phyloP scores from a whole-genome alignment of 345 rosid genomes.

The Populus tremula region DNA sequence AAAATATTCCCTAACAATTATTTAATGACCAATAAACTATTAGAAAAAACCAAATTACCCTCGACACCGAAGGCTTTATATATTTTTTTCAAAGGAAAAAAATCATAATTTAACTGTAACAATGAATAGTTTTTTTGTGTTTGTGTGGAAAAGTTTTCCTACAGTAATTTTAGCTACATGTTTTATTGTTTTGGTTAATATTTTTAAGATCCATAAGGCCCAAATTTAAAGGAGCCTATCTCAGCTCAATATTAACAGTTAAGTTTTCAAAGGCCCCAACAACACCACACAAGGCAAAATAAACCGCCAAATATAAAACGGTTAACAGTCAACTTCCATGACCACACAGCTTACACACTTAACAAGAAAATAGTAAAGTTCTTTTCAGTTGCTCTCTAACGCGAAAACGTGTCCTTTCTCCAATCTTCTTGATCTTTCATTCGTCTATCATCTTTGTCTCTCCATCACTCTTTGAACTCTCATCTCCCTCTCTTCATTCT shows the following conservation, averaged over 20 bases:
- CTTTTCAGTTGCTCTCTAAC: slow-evolving; percentile 8
- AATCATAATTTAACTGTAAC: too few relatives aligned
- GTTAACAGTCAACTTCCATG: background rate
- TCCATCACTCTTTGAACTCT: background rate
- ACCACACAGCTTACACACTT: background rate
- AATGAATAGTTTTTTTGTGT: too few relatives aligned
- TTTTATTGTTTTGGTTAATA: too few relatives aligned
- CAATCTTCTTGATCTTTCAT: background rate
- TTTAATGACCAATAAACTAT: too few relatives aligned
- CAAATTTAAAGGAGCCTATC: background rate
- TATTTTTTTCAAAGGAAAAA: too few relatives aligned
- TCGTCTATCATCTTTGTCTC: slow-evolving; percentile 36
- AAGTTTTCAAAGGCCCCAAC: background rate
- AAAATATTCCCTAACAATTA: fast-evolving
- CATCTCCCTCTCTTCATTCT: background rate
- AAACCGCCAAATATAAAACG: background rate
- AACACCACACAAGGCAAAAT: background rate
- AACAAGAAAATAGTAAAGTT: slow-evolving; percentile 37
- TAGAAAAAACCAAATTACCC: too few relatives aligned
- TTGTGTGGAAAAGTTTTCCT: too few relatives aligned
- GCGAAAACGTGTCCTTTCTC: background rate
- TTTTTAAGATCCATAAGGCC: background rate
- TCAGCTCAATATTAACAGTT: background rate
- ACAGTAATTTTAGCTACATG: too few relatives aligned
- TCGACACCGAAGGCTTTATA: too few relatives aligned